Evolutionary conservation across 345 rosid genomes (phyloP), one percentile per base, ranked within the genome.

Genomic region (Euphorbia tirucalli): DNA sequence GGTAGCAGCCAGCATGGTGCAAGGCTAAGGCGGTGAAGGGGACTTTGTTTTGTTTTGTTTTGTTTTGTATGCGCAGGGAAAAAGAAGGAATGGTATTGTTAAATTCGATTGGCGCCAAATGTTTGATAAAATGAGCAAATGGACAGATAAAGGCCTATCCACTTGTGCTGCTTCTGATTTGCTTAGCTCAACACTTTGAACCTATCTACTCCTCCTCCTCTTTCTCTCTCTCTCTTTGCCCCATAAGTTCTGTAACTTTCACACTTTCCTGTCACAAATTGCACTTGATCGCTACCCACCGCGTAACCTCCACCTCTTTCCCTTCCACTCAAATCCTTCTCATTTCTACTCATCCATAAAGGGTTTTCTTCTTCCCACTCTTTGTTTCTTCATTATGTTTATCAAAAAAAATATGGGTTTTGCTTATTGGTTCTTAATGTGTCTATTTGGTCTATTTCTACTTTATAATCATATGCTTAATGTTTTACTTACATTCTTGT

Each of bases 101-200:
- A 41, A 41, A 54, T 35, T 76, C 73, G 25, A 78, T 77, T 83
- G 82, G 86, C 86, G 80, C 82, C 83, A 73, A 73, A 56, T 31
- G 48, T 69, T 46, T 46, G 52, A 46, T 8, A 15, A 13, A 72
- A 65, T 16, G 44, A 27, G 18, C 46, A 31, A 32, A 50, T 28
- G n/a, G 61, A 55, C 43, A 49, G 74, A 68, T 77, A 73, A 80
- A 83, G 46, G 77, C 64, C 71, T 74, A 78, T 78, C 84, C 80
- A 72, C 79, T 68, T 65, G 74, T n/a, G 24, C 0, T 58, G 28
- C 73, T 65, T 46, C 75, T 32, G 15, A 52, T 72, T 46, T 28
- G 74, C 79, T 56, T 59, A 49, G 39, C 74, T 66, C 39, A 35
- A 35, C 39, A 35, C 39, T 35, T 35, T 35, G 39, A 35, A 35